Evolutionary conservation across 2,329 filamentous ascomycete genomes (phyloP).

Genomic region (Ascosphaera aggregata): DNA sequence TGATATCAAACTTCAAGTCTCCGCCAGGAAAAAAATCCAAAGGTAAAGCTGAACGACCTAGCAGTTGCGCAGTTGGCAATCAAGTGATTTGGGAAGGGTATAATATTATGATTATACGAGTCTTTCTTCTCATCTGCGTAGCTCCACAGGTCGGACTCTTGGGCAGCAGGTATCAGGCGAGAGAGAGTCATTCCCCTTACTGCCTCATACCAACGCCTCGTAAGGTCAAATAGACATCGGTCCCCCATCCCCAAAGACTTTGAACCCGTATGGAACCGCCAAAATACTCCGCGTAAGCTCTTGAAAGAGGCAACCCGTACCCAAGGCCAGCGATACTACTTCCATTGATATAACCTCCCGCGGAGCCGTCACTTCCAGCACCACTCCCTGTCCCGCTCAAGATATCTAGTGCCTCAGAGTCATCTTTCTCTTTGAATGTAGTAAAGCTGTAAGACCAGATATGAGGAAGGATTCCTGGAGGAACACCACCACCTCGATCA

Average conservation of each 20-base stretch:
- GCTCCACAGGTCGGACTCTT: too few species aligned
- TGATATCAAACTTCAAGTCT: too few species aligned
- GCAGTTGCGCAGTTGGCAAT: background rate
- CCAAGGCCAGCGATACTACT: constrained; percentile 82
- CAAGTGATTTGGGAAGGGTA: background rate
- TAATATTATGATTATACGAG: background rate
- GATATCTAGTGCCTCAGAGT: constrained; percentile 47
- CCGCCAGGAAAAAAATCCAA: background rate
- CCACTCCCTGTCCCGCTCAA: constrained; percentile 40
- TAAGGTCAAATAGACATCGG: constrained; percentile 40
- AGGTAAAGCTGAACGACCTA: constrained; percentile 1
- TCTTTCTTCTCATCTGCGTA: background rate
- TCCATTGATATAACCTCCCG: constrained; percentile 27
- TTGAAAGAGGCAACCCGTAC: constrained; percentile 72
- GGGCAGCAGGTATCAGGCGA: too few species aligned
- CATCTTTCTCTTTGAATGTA: constrained; percentile 48
- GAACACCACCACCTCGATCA: constrained; percentile 84
- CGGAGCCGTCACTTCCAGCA: background rate
- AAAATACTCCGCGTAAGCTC: constrained; percentile 96
- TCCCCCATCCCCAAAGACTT: constrained; percentile 83
- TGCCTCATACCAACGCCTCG: constrained; percentile 32
- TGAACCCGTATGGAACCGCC: constrained; percentile 89
- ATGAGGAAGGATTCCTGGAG: constrained; percentile 56
- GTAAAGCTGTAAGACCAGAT: constrained; percentile 98
- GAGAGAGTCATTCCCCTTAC: constrained; percentile 6